Conservation (phyloP, 371 early-diverging fungal genomes). For the Mortierella sp. region DNA sequence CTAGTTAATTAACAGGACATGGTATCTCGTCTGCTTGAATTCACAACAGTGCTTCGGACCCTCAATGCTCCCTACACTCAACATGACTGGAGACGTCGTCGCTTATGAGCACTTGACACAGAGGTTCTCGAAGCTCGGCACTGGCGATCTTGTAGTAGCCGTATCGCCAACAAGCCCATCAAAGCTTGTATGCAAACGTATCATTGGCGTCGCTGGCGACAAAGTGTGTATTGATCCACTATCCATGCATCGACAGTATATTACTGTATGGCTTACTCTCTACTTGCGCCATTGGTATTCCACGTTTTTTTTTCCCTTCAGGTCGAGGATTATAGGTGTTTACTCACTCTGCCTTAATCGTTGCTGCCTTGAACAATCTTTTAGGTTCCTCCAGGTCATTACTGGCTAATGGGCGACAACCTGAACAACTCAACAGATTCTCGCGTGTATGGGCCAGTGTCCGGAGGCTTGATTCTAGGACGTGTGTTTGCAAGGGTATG, state of each 20-base stretch:
- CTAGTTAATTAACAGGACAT: not conserved
- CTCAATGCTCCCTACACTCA: constrained; percentile 87
- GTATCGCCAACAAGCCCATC: constrained; percentile 74
- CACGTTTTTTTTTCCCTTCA: not conserved
- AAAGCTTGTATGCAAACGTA: constrained; percentile 77
- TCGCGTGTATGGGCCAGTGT: constrained; percentile 84
- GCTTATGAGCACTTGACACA: constrained; percentile 72
- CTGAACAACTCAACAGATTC: constrained; percentile 84
- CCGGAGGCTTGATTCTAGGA: constrained; percentile 82
- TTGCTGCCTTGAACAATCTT: not conserved
- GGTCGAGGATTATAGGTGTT: not conserved
- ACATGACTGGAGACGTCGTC: constrained; percentile 74
- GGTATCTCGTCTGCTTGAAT: not conserved
- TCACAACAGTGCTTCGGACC: constrained; percentile 78
- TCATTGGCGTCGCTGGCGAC: constrained; percentile 80
- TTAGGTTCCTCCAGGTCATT: constrained; percentile 72
- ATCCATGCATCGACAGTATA: constrained; percentile 59
- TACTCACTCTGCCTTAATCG: not conserved
- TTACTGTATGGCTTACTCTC: constrained; percentile 23
- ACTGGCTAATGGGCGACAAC: constrained; percentile 87
- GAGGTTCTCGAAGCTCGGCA: constrained; percentile 58
- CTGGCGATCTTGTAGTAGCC: constrained; percentile 83
- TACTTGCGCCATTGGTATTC: not conserved
- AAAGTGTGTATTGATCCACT: constrained; percentile 69
- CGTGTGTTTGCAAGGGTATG: constrained; percentile 76